Evolutionary conservation across 306 rosid species (phyloP), one percentile per base, ranked within the genome.

Genomic region (Oemleria cerasiformis): DNA sequence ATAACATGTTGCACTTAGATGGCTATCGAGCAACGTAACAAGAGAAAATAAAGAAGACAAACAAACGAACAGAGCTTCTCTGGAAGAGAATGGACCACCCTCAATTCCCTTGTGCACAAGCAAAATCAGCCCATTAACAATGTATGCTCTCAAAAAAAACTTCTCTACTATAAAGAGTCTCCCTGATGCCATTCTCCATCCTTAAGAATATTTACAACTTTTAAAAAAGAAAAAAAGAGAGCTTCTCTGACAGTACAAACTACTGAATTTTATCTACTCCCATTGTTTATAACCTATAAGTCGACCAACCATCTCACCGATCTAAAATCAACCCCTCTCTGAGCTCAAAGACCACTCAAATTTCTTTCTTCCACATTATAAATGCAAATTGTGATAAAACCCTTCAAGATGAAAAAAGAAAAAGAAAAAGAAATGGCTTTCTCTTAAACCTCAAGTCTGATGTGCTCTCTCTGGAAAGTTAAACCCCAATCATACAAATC

Each of bases 21-120:
- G 39, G 61, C 17, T 30, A 56, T 5, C 17, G 11, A 56, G 38
- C 61, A 56, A 56, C 23, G 16, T 12, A 19, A 19, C 25, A 8
- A 9, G 30, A 19, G 10, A 56, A 56, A 58, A 25, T 13, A 6
- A 0, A 21, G 19, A 61, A 19, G 34, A 49, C 60, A 3, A 59
- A 44, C 75, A 34, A 77, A 66, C 41, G 8, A 50, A 45, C 50
- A 15, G 63, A 39, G n/a, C n/a, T n/a, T n/a, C n/a, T n/a, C n/a
- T 11, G 9, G 20, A 61, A 50, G 44, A 16, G 10, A 30, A 17
- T 16, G 30, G 19, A 45, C 40, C 2, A 17, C 21, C 19, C 43
- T 20, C 23, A 66, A 16, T 45, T 20, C 58, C 44, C 44, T 30
- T 48, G 17, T 48, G 43, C 59, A 56, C 61, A 8, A 13, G 42